A percentile compares a stretch with the other conserved stretches of the same genome.
These are phyloP conservation scores for Solanum lycopersicoides DNA, from an alignment of 257 asterid species.

Conservation along the genomic window DNA sequence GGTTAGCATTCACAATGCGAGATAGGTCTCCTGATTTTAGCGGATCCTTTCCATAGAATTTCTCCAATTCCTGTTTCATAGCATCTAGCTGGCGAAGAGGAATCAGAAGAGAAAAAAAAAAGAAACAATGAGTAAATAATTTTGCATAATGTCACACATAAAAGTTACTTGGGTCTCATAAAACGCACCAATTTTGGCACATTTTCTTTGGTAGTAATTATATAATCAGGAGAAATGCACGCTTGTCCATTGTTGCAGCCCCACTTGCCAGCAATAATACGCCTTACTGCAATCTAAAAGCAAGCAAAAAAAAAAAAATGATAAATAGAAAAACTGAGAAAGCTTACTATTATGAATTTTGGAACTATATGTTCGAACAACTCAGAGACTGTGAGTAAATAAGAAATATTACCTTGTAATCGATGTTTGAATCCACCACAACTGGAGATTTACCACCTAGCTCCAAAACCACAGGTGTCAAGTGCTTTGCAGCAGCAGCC, in stretches of 20 bases:
- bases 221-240: slow-evolving; percentile 77
- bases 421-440: slow-evolving; percentile 58
- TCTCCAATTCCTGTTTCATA: slow-evolving; percentile 53
- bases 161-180: background rate
- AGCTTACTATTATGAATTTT: background rate
- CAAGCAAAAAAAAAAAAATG: background rate
- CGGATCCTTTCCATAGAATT: slow-evolving; percentile 75
- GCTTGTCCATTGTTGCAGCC: slow-evolving; percentile 94
- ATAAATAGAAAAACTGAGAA: background rate
- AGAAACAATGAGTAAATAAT: background rate
- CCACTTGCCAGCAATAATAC: slow-evolving; percentile 90
- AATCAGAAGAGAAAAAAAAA: slow-evolving; percentile 1
- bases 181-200: slow-evolving; percentile 56
- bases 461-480: slow-evolving; percentile 82
- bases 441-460: slow-evolving; percentile 88
- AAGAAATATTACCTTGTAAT: slow-evolving; percentile 35
- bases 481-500: slow-evolving; percentile 87
- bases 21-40: slow-evolving; percentile 63
- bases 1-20: slow-evolving; percentile 54
- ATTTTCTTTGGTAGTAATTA: slow-evolving; percentile 53
- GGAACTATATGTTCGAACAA: background rate
- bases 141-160: background rate
- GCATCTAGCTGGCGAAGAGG: slow-evolving; percentile 40
- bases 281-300: slow-evolving; percentile 55
- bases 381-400: background rate